Evolutionary conservation across 139 green algal species (phyloP).

Genomic region (Picochlorum sp.): DNA sequence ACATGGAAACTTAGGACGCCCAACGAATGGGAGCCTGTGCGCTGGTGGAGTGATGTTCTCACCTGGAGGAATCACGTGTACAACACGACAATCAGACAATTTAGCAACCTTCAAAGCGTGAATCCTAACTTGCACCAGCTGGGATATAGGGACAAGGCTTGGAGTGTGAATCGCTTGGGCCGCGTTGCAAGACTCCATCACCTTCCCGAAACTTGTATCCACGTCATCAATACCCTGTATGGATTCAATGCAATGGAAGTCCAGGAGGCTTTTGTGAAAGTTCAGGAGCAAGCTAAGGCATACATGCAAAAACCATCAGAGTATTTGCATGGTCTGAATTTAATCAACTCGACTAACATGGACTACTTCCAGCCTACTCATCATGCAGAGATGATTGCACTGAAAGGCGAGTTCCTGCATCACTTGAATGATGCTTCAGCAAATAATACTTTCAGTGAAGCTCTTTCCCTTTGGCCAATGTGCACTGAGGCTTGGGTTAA

Average conservation of each 20-base stretch:
- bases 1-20: conserved; percentile 84
- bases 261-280: conserved; percentile 97
- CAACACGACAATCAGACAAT: conserved; percentile 87
- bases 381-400: conserved; percentile 88
- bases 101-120: conserved; percentile 43
- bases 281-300: conserved; percentile 42
- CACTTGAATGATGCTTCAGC: conserved; percentile 32
- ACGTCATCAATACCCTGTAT: conserved; percentile 88
- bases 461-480: conserved; percentile 66
- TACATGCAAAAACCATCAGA: conserved; percentile 43
- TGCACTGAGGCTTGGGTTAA: conserved; percentile 78
- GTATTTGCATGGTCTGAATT: conserved; percentile 69
- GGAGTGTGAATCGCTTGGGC: conserved; percentile 88
- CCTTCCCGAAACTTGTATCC: conserved; percentile 36
- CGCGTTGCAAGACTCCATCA: conserved; percentile 69
- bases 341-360: conserved; percentile 89
- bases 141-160: conserved; percentile 82
- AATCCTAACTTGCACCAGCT: conserved; percentile 64
- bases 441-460: conserved; percentile 62
- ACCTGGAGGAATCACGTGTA: conserved; percentile 96
- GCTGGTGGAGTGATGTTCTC: conserved; percentile 85
- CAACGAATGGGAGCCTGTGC: conserved; percentile 89
- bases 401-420: conserved; percentile 69
- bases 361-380: conserved; percentile 83
- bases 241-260: conserved; percentile 96